These are phyloP conservation scores for Yarrowia phangngaensis DNA, from an alignment of 805 yeast genomes.

Conservation along the genomic window DNA sequence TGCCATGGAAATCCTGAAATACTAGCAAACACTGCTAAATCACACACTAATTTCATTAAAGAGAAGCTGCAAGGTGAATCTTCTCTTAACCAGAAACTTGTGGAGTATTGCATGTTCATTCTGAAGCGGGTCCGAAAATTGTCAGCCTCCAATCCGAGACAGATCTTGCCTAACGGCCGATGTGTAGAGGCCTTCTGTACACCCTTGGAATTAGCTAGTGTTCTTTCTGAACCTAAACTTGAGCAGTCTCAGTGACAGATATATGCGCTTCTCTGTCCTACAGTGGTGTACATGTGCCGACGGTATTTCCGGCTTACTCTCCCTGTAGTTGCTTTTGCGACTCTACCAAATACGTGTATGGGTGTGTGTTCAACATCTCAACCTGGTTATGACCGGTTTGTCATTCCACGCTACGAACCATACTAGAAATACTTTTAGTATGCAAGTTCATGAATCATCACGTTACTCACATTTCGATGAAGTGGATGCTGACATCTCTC, in stretches of 20 bases:
- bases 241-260: not conserved
- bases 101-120: conserved; percentile 8
- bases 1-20: not conserved
- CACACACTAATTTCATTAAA: not conserved
- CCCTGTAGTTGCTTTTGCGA: too few species aligned
- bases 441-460: too few species aligned
- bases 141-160: conserved; percentile 5
- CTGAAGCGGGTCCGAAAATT: conserved; percentile 1
- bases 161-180: not conserved
- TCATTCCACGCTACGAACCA: too few species aligned
- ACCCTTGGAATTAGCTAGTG: not conserved
- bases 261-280: too few species aligned
- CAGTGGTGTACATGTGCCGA: too few species aligned
- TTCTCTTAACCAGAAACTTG: not conserved
- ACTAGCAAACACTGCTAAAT: not conserved
- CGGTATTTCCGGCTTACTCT: too few species aligned
- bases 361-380: too few species aligned
- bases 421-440: too few species aligned
- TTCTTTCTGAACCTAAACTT: not conserved
- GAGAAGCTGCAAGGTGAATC: conserved; percentile 4
- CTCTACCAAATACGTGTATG: too few species aligned
- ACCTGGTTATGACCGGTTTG: too few species aligned
- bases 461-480: too few species aligned
- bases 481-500: too few species aligned
- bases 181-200: conserved; percentile 2